Evolutionary conservation across 2,329 filamentous ascomycete genomes (phyloP).

Genomic region (Elsinoe batatas): DNA sequence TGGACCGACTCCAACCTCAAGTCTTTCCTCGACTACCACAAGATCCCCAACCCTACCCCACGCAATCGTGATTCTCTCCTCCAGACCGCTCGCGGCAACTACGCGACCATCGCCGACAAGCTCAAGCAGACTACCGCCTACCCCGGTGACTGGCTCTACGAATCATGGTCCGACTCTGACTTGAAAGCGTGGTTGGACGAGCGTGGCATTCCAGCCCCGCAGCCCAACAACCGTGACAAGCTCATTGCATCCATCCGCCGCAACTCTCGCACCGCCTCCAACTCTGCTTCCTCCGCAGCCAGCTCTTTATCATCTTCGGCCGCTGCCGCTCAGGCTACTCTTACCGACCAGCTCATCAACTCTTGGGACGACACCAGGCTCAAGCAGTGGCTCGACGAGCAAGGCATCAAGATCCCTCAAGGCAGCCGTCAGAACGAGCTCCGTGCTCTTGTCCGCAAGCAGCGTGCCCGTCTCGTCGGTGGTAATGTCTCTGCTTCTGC

Average conservation of each 20-base stretch:
- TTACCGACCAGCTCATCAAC: slow-evolving; percentile 77
- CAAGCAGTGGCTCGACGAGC: slow-evolving; percentile 89
- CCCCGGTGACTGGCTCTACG: slow-evolving; percentile 90
- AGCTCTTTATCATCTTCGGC: slow-evolving; percentile 51
- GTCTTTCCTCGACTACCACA: slow-evolving; percentile 79
- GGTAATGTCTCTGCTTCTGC: slow-evolving; percentile 43
- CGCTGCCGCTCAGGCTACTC: slow-evolving; percentile 54
- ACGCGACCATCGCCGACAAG: slow-evolving; percentile 66
- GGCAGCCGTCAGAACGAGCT: slow-evolving; percentile 86
- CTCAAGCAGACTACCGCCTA: slow-evolving; percentile 70
- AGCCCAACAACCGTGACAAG: slow-evolving; percentile 75
- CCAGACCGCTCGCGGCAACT: slow-evolving; percentile 67
- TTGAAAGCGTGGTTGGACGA: slow-evolving; percentile 89
- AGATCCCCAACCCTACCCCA: slow-evolving; percentile 79
- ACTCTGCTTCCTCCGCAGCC: slow-evolving; percentile 45
- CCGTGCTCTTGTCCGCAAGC: slow-evolving; percentile 78
- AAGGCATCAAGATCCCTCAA: slow-evolving; percentile 80
- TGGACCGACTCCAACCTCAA: slow-evolving; percentile 93
- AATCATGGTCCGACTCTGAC: slow-evolving; percentile 84
- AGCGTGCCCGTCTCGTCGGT: slow-evolving; percentile 60
- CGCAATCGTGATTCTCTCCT: slow-evolving; percentile 75
- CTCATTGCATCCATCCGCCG: slow-evolving; percentile 82
- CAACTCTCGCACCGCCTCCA: slow-evolving; percentile 55
- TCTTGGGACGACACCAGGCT: slow-evolving; percentile 83
- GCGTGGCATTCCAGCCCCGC: slow-evolving; percentile 74